Base-by-base conservation (phyloP, 1,284 basidiomycete genomes). In the Coniferiporia sulphurascens region DNA sequence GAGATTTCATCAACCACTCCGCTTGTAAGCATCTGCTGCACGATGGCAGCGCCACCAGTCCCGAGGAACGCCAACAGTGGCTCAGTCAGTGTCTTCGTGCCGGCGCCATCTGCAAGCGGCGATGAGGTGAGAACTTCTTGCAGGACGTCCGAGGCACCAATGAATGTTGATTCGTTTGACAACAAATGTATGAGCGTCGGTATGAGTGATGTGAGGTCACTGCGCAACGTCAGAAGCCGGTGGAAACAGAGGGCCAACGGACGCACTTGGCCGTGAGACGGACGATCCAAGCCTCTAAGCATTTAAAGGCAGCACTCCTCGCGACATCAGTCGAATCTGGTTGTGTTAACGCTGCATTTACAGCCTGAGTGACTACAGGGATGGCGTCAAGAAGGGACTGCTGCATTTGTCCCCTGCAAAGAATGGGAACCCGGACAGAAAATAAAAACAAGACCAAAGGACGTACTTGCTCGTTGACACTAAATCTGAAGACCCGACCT, bases 221-320 rank as follows among this genome's bases (percentile, higher is more conserved):
- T 87, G 62, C 21, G 32, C 27, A 48, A 38, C 55, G 34, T 48
- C 53, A 58, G 21, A 48, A 27, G n/a, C 49, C 48, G 6, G 60
- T 19, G 38, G 32, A n/a, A 15, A 17, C 65, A 22, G 19, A 48
- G 50, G 22, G 41, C 9, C 17, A 8, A 15, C 9, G 9, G 35
- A 72, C 81, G 66, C 65, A 91, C 89, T 84, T 83, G 58, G 82
- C 79, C 27, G 82, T 86, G 13, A 94, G 73, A 49, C 82, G 78
- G 2, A 77, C 72, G 66, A 93, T 83, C 93, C 93, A 95, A 2
- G 88, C 85, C 69, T 91, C 85, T 0, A 94, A 75, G 68, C 91
- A 93, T 64, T 82, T 84, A 59, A 93, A 78, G 0, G 89, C 89
- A 0, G 90, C 83, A 22, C 80, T 77, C 1, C 89, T 76, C 56